Percentiles rank a stretch among this genome's conserved stretches.
Evolutionary conservation across 2,329 filamentous ascomycete genomes (phyloP).

Genomic region (Diaporthe citrichinensis): DNA sequence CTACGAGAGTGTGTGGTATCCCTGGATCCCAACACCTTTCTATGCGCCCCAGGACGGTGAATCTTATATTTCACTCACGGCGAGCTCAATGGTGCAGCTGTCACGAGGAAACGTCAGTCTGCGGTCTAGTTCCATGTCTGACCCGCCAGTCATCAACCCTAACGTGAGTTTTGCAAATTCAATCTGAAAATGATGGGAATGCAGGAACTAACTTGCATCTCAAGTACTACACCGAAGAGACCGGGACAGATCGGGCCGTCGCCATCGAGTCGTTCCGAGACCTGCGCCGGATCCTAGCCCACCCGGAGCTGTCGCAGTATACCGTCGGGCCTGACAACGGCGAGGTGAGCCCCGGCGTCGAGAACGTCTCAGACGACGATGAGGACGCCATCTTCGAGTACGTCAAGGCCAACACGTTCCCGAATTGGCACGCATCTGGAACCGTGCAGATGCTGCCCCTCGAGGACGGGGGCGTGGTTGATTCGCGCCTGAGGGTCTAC

Average conservation of each 20-base stretch:
- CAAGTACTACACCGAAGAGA: slow-evolving; percentile 46
- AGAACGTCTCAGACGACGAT: slow-evolving; percentile 44
- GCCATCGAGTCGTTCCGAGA: slow-evolving; percentile 52
- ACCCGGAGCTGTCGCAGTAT: slow-evolving; percentile 46
- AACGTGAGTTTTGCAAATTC: slow-evolving; percentile 41
- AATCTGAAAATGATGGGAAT: neutral
- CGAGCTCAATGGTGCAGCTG: slow-evolving; percentile 46
- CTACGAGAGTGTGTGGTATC: slow-evolving; percentile 48
- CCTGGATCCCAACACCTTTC: slow-evolving; percentile 47
- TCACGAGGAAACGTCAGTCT: slow-evolving; percentile 46
- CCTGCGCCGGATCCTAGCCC: slow-evolving; percentile 49
- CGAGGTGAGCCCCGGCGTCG: slow-evolving; percentile 45
- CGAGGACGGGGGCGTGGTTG: slow-evolving; percentile 56
- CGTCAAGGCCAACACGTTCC: slow-evolving; percentile 48
- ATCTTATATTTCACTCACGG: slow-evolving; percentile 47
- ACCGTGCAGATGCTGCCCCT: slow-evolving; percentile 10
- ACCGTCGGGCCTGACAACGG: slow-evolving; percentile 46
- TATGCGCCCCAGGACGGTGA: slow-evolving; percentile 46
- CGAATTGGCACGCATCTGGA: slow-evolving; percentile 44
- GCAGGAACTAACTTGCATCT: neutral
- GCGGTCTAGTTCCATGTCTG: slow-evolving; percentile 43
- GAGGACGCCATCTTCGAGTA: slow-evolving; percentile 48
- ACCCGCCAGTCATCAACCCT: slow-evolving; percentile 45
- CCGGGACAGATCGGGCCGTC: slow-evolving; percentile 49
- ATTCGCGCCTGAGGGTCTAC: slow-evolving; percentile 55